A percentile compares a stretch with the other conserved stretches of the same genome.
Evolutionary conservation across 257 asterid species (phyloP).

Genomic region (Cinchona pubescens): DNA sequence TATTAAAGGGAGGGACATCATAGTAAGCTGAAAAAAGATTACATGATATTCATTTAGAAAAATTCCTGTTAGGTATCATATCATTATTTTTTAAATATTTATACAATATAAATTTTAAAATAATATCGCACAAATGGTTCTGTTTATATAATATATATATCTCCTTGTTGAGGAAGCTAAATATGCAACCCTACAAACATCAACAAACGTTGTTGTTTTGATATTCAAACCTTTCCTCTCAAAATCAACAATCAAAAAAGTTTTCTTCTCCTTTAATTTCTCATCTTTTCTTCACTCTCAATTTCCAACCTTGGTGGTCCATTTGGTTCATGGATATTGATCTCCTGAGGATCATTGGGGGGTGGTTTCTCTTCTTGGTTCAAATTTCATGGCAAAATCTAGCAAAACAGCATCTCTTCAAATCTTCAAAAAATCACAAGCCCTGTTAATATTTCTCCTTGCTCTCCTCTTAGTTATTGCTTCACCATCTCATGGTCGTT

Average conservation of each 20-base stretch:
- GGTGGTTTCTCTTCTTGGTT: constrained; percentile 52
- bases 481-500: constrained; percentile 9
- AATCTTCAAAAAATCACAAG: constrained; percentile 9
- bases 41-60: constrained; percentile 38
- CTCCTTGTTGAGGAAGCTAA: constrained; percentile 26
- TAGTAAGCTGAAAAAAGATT: constrained; percentile 30
- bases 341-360: constrained; percentile 56
- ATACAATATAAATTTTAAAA: no score
- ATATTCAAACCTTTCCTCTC: constrained; percentile 26
- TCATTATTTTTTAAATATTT: no score
- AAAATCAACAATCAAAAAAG: constrained; percentile 20
- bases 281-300: constrained; percentile 1
- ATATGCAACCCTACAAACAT: constrained; percentile 21
- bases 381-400: constrained; percentile 61
- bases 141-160: no score
- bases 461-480: constrained; percentile 30
- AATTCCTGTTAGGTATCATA: no score
- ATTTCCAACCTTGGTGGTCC: constrained; percentile 42
- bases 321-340: constrained; percentile 83
- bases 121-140: no score
- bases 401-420: constrained; percentile 13
- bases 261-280: constrained; percentile 5
- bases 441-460: constrained; percentile 25
- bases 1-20: constrained; percentile 27
- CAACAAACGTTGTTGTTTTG: constrained; percentile 36